phyloP scores from a whole-genome alignment of 2,329 filamentous ascomycete genomes.

The Arachnopeziza araneosa region DNA sequence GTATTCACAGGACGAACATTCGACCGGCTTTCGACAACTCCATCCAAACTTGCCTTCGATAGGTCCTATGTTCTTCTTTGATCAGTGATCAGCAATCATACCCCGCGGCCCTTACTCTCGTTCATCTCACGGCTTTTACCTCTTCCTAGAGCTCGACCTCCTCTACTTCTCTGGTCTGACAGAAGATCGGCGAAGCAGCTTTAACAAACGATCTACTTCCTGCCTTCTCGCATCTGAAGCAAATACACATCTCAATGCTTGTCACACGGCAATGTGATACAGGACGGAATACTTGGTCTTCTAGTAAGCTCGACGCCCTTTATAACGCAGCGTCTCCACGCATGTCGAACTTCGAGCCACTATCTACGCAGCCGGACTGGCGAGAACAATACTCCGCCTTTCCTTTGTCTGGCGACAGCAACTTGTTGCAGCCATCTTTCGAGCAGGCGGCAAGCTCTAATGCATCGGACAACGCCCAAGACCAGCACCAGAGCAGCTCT shows the following conservation, averaged over 20 bases:
- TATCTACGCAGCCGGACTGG: slow-evolving; percentile 32
- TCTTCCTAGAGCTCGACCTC: neutral
- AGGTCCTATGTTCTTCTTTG: slow-evolving; percentile 25
- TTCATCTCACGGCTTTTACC: slow-evolving; percentile 25
- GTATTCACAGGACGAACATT: slow-evolving; percentile 5
- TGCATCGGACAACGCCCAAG: slow-evolving; percentile 17
- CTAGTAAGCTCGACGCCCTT: slow-evolving; percentile 31
- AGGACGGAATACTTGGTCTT: slow-evolving; percentile 34
- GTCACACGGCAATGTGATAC: slow-evolving; percentile 33
- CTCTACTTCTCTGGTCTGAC: slow-evolving; percentile 1
- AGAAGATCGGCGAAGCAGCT: neutral
- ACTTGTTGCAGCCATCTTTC: slow-evolving; percentile 23
- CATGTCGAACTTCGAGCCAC: slow-evolving; percentile 34
- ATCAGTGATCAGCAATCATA: slow-evolving; percentile 25
- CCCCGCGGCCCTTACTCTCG: slow-evolving; percentile 26
- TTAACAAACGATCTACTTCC: slow-evolving; percentile 8
- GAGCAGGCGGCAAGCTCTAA: slow-evolving; percentile 24
- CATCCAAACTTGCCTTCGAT: slow-evolving; percentile 19
- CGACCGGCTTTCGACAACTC: slow-evolving; percentile 9
- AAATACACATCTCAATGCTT: slow-evolving; percentile 32
- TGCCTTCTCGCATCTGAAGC: slow-evolving; percentile 14
- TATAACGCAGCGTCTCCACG: slow-evolving; percentile 31
- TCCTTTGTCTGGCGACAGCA: slow-evolving; percentile 26
- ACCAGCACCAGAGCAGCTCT: slow-evolving; percentile 14
- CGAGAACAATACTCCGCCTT: slow-evolving; percentile 32